Evolutionary conservation across 2,329 filamentous ascomycete species (phyloP), one percentile per base, ranked within the genome.

Genomic region (Tolypocladium guangdongense): DNA sequence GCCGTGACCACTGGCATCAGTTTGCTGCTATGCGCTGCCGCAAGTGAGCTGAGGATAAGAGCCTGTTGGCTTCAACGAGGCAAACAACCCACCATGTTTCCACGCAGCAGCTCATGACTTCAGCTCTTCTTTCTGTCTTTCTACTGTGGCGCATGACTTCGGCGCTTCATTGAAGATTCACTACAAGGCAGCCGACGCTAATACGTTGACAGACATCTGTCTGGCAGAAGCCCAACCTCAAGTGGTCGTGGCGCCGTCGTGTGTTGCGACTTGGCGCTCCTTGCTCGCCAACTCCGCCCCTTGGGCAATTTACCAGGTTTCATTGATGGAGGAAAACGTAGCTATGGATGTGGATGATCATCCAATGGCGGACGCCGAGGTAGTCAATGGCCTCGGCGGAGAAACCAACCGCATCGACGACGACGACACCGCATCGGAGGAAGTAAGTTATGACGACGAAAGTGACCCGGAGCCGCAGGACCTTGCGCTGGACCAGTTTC

Each of bases 311-410:
- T 8, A 39, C 14, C 45, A 10, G 35, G 33, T 24, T 7, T 16
- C 22, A 37, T 52, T 36, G 22, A 57, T 62, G 58, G 55, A 59
- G 33, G 54, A 53, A 35, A 54, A 64, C 56, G 58, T 63, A 39
- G 54, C 60, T 54, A 73, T 73, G 70, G 74, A 75, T 50, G 64
- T 66, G 48, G 72, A 72, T 45, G 74, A 77, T 49, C 69, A 72
- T 56, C 68, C 66, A 39, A 74, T 74, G 70, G 63, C 66, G 47
- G 74, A 75, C 59, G 74, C 63, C 20, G 67, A 64, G 51, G 55
- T 53, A 30, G 37, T 62, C 7, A 69, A 67, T 48, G 64, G 62
- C 14, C 35, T 62, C 45, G 56, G 52, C 8, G 57, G 52, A 53
- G 49, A 12, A 55, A 52, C 36, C 58, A 53, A 47, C 58, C 58